Evolutionary conservation across 2,329 filamentous ascomycete species (phyloP).

Genomic region (Sporothrix mexicana): DNA sequence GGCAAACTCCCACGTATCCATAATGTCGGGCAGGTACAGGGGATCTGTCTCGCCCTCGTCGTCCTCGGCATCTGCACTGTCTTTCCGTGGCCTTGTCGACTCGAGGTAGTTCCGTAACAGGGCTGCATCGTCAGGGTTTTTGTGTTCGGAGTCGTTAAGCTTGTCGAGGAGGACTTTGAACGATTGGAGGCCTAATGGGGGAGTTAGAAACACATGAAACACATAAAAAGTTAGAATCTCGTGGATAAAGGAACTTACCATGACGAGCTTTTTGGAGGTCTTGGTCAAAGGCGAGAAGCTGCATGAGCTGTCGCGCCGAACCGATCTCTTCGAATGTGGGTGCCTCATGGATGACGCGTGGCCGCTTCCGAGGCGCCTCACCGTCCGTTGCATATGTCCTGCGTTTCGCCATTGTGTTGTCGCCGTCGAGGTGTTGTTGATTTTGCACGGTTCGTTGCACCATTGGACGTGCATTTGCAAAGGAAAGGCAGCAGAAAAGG

Average conservation of each 20-base stretch:
- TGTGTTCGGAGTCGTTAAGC: slow-evolving; percentile 59
- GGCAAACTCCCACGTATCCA: slow-evolving; percentile 87
- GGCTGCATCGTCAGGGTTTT: slow-evolving; percentile 55
- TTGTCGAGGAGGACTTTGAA: slow-evolving; percentile 75
- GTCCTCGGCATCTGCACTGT: slow-evolving; percentile 48
- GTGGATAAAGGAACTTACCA: slow-evolving; percentile 51
- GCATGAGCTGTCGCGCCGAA: slow-evolving; percentile 69
- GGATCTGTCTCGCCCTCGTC: slow-evolving; percentile 61
- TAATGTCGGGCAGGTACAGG: slow-evolving; percentile 75
- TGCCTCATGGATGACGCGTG: slow-evolving; percentile 61
- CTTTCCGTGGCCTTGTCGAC: slow-evolving; percentile 47
- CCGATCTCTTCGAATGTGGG: slow-evolving; percentile 66
- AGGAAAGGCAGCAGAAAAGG: background rate
- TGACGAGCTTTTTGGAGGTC: slow-evolving; percentile 70
- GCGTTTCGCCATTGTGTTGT: slow-evolving; percentile 53
- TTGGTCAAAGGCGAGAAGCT: slow-evolving; percentile 73
- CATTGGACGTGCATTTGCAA: slow-evolving; percentile 17
- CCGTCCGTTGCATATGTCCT: slow-evolving; percentile 49
- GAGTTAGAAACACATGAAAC: slow-evolving; percentile 3
- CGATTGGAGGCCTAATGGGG: slow-evolving; percentile 64
- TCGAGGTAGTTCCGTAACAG: slow-evolving; percentile 75
- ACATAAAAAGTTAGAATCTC: no score
- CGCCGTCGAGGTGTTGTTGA: background rate
- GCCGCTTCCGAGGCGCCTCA: slow-evolving; percentile 57
- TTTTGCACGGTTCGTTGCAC: background rate